Base-by-base conservation (phyloP, 2,329 filamentous ascomycete species). In the Cadophora gregata region DNA sequence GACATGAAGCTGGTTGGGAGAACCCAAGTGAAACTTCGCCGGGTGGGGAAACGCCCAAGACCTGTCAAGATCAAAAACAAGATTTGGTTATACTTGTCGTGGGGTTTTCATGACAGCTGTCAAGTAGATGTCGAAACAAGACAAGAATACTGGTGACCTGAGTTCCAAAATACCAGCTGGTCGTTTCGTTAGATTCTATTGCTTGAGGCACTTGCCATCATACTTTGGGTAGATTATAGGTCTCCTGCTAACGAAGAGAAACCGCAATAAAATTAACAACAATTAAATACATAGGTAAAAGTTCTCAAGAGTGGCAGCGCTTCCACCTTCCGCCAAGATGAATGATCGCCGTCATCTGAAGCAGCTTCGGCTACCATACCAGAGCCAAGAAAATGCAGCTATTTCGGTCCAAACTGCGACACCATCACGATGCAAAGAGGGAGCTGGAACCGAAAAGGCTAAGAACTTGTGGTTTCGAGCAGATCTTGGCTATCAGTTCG, bases 271-370 rank as follows among this genome's bases (percentile, higher is more conserved):
- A 47, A 21, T 21, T 47, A 7, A 1, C 19, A 21, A 47, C 21
- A 7, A 12, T 21, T 2, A 21, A 9, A 8, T 6, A 21, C 42
- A 47, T 21, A 7, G 8, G 21, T 21, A 21, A 21, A 36, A 12
- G 19, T 14, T 59, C n/a, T 16, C 19, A 42, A 38, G 3, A 8
- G 16, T 9, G 21, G 24, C n/a, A 25, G 55, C 55, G 31, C 31
- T 42, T 59, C n/a, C 31, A 59, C 31, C 55, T 59, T 59, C 55
- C 55, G 55, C 55, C 55, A 59, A 59, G 31, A 21, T 10, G 31
- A 42, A 59, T 42, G 55, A 59, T 59, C 55, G 36, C 36, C 55
- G 27, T 24, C 31, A 59, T 59, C 55, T 59, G 55, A 59, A 59
- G 55, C 55, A 42, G 19, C n/a, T 42, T 53, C 50, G 50, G 50